Base-by-base conservation (phyloP, 2,329 filamentous ascomycete genomes). In the Nemania diffusa region DNA sequence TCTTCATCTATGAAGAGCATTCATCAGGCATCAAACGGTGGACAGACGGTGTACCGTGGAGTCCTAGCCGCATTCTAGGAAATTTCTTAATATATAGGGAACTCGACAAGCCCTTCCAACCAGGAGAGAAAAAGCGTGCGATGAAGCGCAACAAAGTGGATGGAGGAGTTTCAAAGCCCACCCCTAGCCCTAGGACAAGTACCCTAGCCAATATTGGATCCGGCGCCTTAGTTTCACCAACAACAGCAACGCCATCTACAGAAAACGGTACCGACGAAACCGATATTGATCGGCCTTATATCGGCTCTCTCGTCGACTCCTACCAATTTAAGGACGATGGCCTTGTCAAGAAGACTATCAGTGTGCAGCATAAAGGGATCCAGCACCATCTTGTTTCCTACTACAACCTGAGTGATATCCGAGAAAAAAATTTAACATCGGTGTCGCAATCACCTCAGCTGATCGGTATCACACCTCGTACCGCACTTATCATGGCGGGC, bases 31-130 rank as follows among this genome's bases (percentile, higher is more conserved):
- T 97, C 81, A 97, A 97, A 81, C 87, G 94, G 63, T 97, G 94
- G 94, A 97, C 94, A 0, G 94, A 97, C 73, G 94, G 94, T 15
- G 88, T 95, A 11, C 90, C 91, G 6, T 97, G 94, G 94, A 97
- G 92, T 73, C 94, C 94, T 0, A 97, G 91, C 78, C 90, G 92
- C 17, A 95, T 97, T 55, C 84, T 95, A 55, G 91, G 91, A 65
- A 96, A 96, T 77, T 97, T 93, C 73, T 85, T 97, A 50, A 88
- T 97, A 72, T 97, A 97, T 75, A 89, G 93, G 32, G 92, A 97
- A 78, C 85, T 97, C 50, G 88, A 92, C 69, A 89, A 91, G 73
- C 89, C 91, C 0, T 94, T 94, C 72, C 89, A 91, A 1, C 91
- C 92, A 0, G 92, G 92, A 6, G 91, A 95, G 82, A 96, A 95